Evolutionary conservation across 805 yeast genomes (phyloP), one percentile per base, ranked within the genome.

Genomic region (Pichia californica): DNA sequence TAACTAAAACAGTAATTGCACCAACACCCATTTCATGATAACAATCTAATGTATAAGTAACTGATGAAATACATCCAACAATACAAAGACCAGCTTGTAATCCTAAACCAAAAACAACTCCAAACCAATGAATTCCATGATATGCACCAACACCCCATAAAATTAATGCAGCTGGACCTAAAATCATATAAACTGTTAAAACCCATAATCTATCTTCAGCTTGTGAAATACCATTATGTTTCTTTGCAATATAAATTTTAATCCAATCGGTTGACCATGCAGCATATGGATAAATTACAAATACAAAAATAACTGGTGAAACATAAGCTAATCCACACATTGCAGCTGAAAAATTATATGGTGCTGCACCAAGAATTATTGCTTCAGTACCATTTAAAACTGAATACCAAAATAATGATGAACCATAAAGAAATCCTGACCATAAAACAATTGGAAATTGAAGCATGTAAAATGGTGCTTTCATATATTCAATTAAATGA

Each of bases 71-170:
- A 40, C 77, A 66, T 8, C 81, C 80, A 39, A 77, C 74, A 44
- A 76, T 61, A 48, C 76, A 69, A 31, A 70, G 59, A 7, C 83
- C 81, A 13, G 79, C 81, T 34, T 77, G 62, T 33, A 76, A 55
- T 2, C 82, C 85, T 50, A 76, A 64, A 2, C 81, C 83, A 40
- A 71, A 64, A 31, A 73, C 69, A 5, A 74, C 63, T 3, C 76
- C 75, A 41, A 76, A 65, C 83, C 85, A 80, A 40, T 72, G 74
- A 26, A 72, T 62, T 4, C 65, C 69, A 40, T 71, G 69, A 38
- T 71, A 70, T 0, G 84, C 80, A 10, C 83, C 85, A 35, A 79
- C 71, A 38, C 87, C 87, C 71, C 81, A 78, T 14, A 81, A 63
- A 47, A 79, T 69, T 44, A 77, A 61, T 0, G 83, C 77, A 0